Conservation (phyloP, 2,329 filamentous ascomycete genomes). For the Volutella citrinella region DNA sequence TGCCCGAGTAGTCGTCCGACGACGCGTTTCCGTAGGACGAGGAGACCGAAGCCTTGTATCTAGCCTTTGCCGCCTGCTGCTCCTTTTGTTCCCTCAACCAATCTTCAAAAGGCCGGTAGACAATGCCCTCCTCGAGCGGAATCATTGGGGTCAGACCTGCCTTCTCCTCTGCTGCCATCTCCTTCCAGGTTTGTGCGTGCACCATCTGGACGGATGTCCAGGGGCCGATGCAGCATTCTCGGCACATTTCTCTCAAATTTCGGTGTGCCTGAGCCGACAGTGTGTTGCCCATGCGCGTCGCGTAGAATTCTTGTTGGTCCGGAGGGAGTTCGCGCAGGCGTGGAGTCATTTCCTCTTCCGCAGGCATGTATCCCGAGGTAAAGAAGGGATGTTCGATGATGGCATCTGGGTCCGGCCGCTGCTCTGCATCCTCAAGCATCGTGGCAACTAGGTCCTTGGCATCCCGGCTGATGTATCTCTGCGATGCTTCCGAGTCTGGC, state of each 20-base stretch:
- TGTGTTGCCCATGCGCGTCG: slow-evolving; percentile 42
- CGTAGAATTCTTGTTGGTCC: slow-evolving; percentile 56
- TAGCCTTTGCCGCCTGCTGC: slow-evolving; percentile 39
- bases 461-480: slow-evolving; percentile 70
- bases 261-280: slow-evolving; percentile 44
- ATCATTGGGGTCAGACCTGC: slow-evolving; percentile 62
- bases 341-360: slow-evolving; percentile 54
- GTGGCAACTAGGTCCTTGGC: slow-evolving; percentile 75
- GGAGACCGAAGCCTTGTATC: slow-evolving; percentile 27
- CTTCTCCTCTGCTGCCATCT: slow-evolving; percentile 67
- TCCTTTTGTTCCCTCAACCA: slow-evolving; percentile 53
- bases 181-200: slow-evolving; percentile 59
- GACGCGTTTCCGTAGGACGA: slow-evolving; percentile 24
- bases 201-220: slow-evolving; percentile 45
- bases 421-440: slow-evolving; percentile 72
- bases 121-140: slow-evolving; percentile 58
- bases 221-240: slow-evolving; percentile 57
- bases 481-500: slow-evolving; percentile 64
- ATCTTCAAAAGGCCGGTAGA: slow-evolving; percentile 64
- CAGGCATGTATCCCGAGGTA: slow-evolving; percentile 70
- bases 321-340: slow-evolving; percentile 57
- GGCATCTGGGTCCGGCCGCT: slow-evolving; percentile 70
- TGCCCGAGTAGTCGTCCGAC: slow-evolving; percentile 33
- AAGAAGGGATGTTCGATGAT: slow-evolving; percentile 83
- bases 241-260: slow-evolving; percentile 57